Conservation (phyloP, 192 early-diverging fungal genomes). For the Funneliformis mosseae region DNA sequence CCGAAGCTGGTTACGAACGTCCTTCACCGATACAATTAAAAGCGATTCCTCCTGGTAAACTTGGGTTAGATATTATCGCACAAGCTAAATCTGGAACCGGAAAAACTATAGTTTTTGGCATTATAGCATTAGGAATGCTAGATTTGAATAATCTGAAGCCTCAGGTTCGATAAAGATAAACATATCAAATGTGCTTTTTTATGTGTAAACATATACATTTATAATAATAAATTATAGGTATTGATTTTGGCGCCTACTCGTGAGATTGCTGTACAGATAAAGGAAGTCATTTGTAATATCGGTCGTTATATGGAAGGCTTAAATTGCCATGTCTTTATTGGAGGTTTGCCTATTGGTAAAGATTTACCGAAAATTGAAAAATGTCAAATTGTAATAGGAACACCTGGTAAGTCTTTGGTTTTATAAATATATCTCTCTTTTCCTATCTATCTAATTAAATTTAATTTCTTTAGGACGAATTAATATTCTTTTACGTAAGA, state of each 20-base stretch:
- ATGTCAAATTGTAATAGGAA: constrained; percentile 58
- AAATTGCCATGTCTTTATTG: constrained; percentile 55
- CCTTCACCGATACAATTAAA: constrained; percentile 69
- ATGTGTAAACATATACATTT: not conserved
- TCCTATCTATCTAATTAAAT: not conserved
- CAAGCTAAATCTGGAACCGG: constrained; percentile 78
- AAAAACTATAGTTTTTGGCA: constrained; percentile 62
- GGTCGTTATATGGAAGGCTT: constrained; percentile 32
- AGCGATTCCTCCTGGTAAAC: constrained; percentile 58
- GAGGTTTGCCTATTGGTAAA: constrained; percentile 51
- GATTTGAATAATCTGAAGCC: constrained; percentile 34
- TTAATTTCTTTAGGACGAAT: constrained; percentile 40
- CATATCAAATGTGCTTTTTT: not conserved
- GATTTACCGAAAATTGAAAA: constrained; percentile 47
- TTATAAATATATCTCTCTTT: not conserved
- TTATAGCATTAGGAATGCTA: constrained; percentile 55
- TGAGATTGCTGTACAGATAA: constrained; percentile 66
- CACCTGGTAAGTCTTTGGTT: constrained; percentile 41
- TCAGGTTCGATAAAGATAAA: constrained; percentile 31
- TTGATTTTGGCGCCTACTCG: constrained; percentile 64
- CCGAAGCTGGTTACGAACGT: constrained; percentile 52
- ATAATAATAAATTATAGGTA: constrained; percentile 18
- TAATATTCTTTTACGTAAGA: constrained; percentile 43
- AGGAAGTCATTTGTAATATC: constrained; percentile 53
- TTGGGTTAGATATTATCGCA: constrained; percentile 75